Conservation (phyloP, 2,329 filamentous ascomycete species). For the Cercospora brassicicola region DNA sequence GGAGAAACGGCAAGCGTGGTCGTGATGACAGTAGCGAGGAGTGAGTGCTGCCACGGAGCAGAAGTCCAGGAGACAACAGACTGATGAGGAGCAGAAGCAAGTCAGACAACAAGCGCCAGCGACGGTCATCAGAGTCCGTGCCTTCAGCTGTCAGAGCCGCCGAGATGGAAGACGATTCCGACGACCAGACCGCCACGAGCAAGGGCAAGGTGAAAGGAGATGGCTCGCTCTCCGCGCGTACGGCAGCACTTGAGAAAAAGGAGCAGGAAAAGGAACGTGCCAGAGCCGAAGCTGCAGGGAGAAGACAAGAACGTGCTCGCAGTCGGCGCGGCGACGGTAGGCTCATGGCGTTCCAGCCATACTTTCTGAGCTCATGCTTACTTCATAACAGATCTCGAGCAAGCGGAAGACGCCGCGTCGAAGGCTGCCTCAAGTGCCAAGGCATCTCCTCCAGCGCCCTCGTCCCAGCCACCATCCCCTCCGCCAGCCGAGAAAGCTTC, state of each 20-base stretch:
- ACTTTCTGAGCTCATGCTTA: background rate
- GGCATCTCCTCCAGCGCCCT: constrained; percentile 43
- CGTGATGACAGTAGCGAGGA: constrained; percentile 92
- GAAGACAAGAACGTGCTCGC: constrained; percentile 79
- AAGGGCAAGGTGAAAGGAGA: constrained; percentile 44
- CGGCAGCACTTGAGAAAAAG: constrained; percentile 64
- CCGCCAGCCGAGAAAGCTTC: constrained; percentile 47
- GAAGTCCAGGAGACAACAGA: background rate
- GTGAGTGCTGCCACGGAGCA: constrained; percentile 59
- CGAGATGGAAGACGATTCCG: constrained; percentile 64
- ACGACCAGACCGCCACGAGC: constrained; percentile 58
- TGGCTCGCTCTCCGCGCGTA: constrained; percentile 54
- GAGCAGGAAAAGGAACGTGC: constrained; percentile 69
- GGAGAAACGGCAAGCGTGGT: constrained; percentile 73
- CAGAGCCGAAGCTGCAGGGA: constrained; percentile 71
- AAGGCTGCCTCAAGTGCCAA: constrained; percentile 45
- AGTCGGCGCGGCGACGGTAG: constrained; percentile 78
- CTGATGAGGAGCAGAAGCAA: constrained; percentile 58
- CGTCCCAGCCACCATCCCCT: constrained; percentile 43
- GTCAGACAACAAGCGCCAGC: constrained; percentile 73
- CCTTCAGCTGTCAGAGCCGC: constrained; percentile 48
- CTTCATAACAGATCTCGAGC: constrained; percentile 43
- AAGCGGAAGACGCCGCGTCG: constrained; percentile 67
- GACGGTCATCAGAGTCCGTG: constrained; percentile 74
- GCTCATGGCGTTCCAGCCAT: constrained; percentile 21